Evolutionary conservation across 257 asterid genomes (phyloP).

Genomic region (Fraxinus cuspidata): DNA sequence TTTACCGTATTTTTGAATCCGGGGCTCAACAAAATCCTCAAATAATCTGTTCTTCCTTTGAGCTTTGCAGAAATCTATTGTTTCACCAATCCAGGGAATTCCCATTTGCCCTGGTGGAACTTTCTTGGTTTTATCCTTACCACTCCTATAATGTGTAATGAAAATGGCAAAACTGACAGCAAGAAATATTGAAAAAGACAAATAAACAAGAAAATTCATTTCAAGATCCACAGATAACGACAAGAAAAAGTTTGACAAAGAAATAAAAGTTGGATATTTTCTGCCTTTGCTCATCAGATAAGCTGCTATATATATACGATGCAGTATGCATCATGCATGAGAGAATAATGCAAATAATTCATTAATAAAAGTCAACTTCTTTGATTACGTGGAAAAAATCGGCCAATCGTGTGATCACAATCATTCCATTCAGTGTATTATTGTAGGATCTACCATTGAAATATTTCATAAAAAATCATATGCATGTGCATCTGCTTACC

Average conservation of each 20-base stretch:
- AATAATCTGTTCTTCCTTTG: slow-evolving; percentile 64
- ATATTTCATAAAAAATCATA: slow-evolving; percentile 24
- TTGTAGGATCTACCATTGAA: not conserved
- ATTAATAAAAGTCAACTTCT: slow-evolving; percentile 26
- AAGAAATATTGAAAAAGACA: slow-evolving; percentile 23
- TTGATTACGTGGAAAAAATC: slow-evolving; percentile 12
- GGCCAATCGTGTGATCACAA: slow-evolving; percentile 11
- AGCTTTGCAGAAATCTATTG: slow-evolving; percentile 69
- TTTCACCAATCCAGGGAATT: slow-evolving; percentile 83
- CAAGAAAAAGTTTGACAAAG: slow-evolving; percentile 17
- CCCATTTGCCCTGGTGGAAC: slow-evolving; percentile 85
- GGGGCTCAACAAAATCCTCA: slow-evolving; percentile 65
- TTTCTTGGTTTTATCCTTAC: slow-evolving; percentile 28
- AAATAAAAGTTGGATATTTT: slow-evolving; percentile 2
- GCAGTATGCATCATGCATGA: slow-evolving; percentile 33
- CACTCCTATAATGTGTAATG: slow-evolving; percentile 23
- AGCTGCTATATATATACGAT: slow-evolving; percentile 26
- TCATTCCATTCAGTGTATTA: not conserved
- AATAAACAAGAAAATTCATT: slow-evolving; percentile 27
- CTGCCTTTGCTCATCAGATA: slow-evolving; percentile 1
- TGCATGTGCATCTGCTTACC: slow-evolving; percentile 37
- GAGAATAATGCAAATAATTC: slow-evolving; percentile 23
- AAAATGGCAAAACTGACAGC: slow-evolving; percentile 34
- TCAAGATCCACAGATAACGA: slow-evolving; percentile 39
- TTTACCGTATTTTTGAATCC: slow-evolving; percentile 56